phyloP scores from a whole-genome alignment of 345 rosid species.

The Salix dunnii region DNA sequence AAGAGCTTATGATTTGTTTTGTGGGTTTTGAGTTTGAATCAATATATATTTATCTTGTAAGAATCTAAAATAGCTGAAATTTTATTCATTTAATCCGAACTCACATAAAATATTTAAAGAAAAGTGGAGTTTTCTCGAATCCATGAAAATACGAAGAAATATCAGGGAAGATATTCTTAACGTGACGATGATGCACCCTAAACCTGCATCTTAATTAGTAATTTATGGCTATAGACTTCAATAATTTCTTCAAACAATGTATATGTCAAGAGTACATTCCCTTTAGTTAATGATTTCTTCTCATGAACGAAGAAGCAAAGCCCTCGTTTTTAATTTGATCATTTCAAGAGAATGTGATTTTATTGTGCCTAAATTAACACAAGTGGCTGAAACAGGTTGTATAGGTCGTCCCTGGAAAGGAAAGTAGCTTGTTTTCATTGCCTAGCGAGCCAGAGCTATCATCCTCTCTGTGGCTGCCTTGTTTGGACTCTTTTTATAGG shows the following conservation, averaged over 20 bases:
- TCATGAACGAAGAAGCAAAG: background rate
- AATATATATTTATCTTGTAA: accelerated
- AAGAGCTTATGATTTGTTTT: too few relatives aligned
- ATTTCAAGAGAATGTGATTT: background rate
- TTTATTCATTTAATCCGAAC: too few relatives aligned
- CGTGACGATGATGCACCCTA: background rate
- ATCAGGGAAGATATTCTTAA: background rate
- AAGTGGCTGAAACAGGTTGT: background rate
- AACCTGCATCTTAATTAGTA: background rate
- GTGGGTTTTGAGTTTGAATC: accelerated
- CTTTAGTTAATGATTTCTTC: background rate
- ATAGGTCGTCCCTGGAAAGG: background rate
- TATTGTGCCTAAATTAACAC: background rate
- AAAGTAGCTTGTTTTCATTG: background rate
- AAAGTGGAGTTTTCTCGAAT: too few relatives aligned
- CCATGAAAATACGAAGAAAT: too few relatives aligned
- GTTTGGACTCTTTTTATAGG: background rate
- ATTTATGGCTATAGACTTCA: background rate
- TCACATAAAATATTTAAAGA: too few relatives aligned
- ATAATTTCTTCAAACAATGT: background rate
- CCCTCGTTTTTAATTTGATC: background rate
- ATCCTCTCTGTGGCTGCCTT: background rate
- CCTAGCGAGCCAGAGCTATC: background rate
- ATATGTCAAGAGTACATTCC: background rate
- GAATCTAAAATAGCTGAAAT: accelerated